Conservation (phyloP, 345 rosid genomes). For the Corchorus capsularis region DNA sequence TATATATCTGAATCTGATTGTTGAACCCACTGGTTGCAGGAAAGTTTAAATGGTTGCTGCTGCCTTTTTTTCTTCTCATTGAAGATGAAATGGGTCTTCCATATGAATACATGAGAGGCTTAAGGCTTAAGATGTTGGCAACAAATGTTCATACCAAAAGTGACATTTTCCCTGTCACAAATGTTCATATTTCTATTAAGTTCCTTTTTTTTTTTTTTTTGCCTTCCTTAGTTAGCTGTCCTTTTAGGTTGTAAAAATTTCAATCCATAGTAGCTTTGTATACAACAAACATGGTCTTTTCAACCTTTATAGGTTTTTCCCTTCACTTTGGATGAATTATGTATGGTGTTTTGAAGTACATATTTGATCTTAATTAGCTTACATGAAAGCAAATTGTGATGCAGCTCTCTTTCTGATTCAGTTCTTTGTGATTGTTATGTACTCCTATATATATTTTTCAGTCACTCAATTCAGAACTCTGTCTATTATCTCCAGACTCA, state of each 20-base stretch:
- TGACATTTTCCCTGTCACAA: not conserved
- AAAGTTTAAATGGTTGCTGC: not conserved
- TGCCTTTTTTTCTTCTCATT: not conserved
- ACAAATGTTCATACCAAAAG: not conserved
- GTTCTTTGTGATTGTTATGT: too few relatives aligned
- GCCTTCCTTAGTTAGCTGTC: not conserved
- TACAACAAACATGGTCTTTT: not conserved
- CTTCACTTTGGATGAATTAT: too few relatives aligned
- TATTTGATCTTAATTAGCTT: not conserved
- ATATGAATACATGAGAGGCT: not conserved
- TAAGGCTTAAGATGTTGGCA: not conserved
- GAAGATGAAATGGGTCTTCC: not conserved
- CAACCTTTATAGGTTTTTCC: not conserved
- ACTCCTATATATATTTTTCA: too few relatives aligned
- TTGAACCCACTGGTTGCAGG: conserved; percentile 5
- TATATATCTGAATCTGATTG: not conserved
- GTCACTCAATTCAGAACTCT: too few relatives aligned
- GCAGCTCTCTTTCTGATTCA: too few relatives aligned
- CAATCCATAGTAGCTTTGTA: not conserved
- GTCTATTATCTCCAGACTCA: too few relatives aligned
- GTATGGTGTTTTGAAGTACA: not conserved
- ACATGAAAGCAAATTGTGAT: not conserved
- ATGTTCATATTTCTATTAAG: not conserved
- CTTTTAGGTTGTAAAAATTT: not conserved
- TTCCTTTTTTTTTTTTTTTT: not conserved